A percentile compares a stretch with the other conserved stretches of the same genome.
These are phyloP conservation scores for Decorospora gaudefroyi DNA, from an alignment of 2,329 filamentous ascomycete genomes.

Conservation along the genomic window DNA sequence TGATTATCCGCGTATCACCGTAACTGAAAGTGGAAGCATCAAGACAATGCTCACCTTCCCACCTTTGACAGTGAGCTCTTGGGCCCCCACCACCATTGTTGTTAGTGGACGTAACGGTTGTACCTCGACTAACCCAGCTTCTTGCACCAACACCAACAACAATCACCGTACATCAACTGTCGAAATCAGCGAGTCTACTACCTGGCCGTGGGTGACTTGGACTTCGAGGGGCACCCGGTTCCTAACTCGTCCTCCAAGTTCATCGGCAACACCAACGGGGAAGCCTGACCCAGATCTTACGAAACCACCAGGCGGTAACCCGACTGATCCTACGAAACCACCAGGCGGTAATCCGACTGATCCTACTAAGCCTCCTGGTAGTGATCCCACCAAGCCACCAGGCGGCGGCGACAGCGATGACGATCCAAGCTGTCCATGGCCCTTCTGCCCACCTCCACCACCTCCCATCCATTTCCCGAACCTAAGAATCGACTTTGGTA, in stretches of 20 bases:
- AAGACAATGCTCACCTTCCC: slow-evolving; percentile 13
- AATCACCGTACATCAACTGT: slow-evolving; percentile 3
- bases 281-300: neutral
- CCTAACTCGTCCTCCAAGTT: neutral
- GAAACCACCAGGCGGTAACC: neutral
- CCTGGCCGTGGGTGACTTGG: slow-evolving; percentile 6
- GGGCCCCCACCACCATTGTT: slow-evolving; percentile 8
- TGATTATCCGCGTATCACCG: slow-evolving; percentile 13
- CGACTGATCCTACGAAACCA: too few species aligned
- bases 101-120: neutral
- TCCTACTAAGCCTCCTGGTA: neutral
- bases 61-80: slow-evolving; percentile 13
- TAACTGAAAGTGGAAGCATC: slow-evolving; percentile 6
- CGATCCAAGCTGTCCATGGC: slow-evolving; percentile 5
- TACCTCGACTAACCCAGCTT: neutral
- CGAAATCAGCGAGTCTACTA: slow-evolving; percentile 2
- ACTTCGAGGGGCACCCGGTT: neutral
- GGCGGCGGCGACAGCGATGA: neutral
- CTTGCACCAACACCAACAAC: neutral
- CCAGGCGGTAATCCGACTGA: too few species aligned
- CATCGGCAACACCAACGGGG: neutral
- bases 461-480: neutral
- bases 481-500: slow-evolving; percentile 3
- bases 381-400: neutral
- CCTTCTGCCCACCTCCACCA: slow-evolving; percentile 4